Base-by-base conservation (phyloP, 1,139 yeast genomes). In the Arxiozyma bovina region DNA sequence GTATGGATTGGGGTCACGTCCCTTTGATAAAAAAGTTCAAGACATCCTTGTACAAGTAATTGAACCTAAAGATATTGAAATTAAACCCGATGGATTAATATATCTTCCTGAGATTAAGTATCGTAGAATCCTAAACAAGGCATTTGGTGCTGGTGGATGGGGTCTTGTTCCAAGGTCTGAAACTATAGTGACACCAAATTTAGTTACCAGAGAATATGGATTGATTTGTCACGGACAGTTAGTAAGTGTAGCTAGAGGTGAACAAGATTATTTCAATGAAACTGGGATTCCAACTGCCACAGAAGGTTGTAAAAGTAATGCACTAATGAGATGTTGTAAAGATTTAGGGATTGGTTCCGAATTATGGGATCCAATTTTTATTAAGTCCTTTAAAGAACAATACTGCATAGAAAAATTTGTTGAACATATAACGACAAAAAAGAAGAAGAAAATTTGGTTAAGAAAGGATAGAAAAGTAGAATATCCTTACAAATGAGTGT, bases 91-190 rank as follows among this genome's bases (percentile, higher is more conserved):
- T 69, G 98, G 99, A 20, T 74, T 93, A 53, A 71, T 93, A 17
- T 93, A 89, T 64, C 74, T 93, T 52, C 99, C 99, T 0, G 99
- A 93, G 70, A 93, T 93, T 70, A 90, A 91, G 68, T 93, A 93
- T 68, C 80, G 99, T 59, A 79, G 99, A 50, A 85, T 90, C 41
- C 73, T 93, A 62, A 91, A 91, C 71, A 77, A 78, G 44, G 95
- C 98, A 0, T 91, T 93, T 74, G 99, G 99, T 1, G 97, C 99
- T 2, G 99, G 99, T 25, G 98, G 96, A 1, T 93, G 99, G 99
- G 99, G 99, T 0, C 75, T 93, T 56, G 96, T 95, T 0, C 98
- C 99, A 11, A 75, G 99, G 55, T 85, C 96, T 0, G 94, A 87
- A 61, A 85, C 96, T 0, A 74, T 80, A 53, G 82, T 93, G 34